Conservation (phyloP, 1,284 basidiomycete genomes). For the Uromyces viciae-fabae region DNA sequence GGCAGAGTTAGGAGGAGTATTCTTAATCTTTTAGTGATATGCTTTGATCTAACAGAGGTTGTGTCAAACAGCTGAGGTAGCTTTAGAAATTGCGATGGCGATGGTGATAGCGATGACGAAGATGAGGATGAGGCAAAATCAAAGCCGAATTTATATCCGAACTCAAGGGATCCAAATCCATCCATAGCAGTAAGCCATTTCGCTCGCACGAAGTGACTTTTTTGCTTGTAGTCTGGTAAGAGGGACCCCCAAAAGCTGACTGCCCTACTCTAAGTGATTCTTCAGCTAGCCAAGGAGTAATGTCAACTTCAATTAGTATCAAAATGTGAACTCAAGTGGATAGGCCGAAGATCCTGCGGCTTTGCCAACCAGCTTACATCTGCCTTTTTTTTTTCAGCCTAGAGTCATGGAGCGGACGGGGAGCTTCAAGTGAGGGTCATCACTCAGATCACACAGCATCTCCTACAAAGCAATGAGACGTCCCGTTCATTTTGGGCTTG, state of each 20-base stretch:
- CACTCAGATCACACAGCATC: background rate
- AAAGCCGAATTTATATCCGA: slow-evolving; percentile 24
- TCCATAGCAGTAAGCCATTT: background rate
- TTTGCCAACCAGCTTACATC: background rate
- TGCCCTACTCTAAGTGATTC: slow-evolving; percentile 4
- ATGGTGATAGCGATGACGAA: slow-evolving; percentile 5
- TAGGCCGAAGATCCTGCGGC: background rate
- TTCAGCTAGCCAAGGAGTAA: slow-evolving; percentile 18
- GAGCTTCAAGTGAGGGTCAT: background rate
- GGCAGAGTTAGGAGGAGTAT: slow-evolving; percentile 24
- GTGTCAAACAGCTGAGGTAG: background rate
- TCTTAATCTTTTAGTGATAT: background rate
- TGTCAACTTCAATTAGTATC: slow-evolving; percentile 21
- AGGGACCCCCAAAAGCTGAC: slow-evolving; percentile 27
- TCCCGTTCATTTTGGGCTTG: background rate
- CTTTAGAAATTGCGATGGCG: background rate
- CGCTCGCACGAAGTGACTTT: background rate
- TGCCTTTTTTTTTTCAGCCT: background rate
- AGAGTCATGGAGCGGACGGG: background rate
- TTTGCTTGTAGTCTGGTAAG: slow-evolving; percentile 3
- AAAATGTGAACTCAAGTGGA: background rate
- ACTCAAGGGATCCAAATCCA: slow-evolving; percentile 2
- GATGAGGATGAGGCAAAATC: background rate
- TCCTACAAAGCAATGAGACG: background rate
- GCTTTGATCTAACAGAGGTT: background rate